Percentiles rank a stretch among this genome's conserved stretches.
Evolutionary conservation across 306 rosid species (phyloP).

Genomic region (Vigna trinervia): DNA sequence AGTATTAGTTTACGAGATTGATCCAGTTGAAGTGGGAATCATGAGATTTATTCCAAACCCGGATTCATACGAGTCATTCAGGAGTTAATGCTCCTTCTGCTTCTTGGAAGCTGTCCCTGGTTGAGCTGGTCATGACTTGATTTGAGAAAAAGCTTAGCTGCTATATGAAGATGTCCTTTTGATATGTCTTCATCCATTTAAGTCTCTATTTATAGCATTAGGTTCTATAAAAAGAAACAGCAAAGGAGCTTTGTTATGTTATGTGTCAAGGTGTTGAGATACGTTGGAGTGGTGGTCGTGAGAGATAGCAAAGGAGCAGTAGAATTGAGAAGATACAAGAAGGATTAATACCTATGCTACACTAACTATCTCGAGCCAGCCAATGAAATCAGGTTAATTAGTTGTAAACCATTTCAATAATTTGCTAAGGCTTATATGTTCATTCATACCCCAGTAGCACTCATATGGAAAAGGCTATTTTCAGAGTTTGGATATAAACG

Average conservation of each 20-base stretch:
- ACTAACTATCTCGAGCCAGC: neutral
- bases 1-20: neutral
- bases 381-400: neutral
- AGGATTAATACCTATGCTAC: neutral
- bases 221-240: too few species aligned
- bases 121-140: too few species aligned
- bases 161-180: too few species aligned
- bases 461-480: neutral
- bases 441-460: neutral
- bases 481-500: neutral
- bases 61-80: neutral
- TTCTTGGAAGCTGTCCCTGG: neutral
- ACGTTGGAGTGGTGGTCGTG: too few species aligned
- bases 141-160: too few species aligned
- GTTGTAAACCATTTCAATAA: neutral
- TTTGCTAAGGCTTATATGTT: neutral
- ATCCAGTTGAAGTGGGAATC: constrained; percentile 36
- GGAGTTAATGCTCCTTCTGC: neutral
- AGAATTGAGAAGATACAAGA: too few species aligned
- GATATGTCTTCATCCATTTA: too few species aligned
- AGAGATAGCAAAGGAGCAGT: too few species aligned
- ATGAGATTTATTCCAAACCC: constrained; percentile 33
- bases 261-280: too few species aligned
- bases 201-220: too few species aligned
- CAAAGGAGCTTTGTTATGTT: too few species aligned